These are phyloP conservation scores for Tulasnella sp. DNA, from an alignment of 768 basidiomycete genomes.

Conservation along the genomic window DNA sequence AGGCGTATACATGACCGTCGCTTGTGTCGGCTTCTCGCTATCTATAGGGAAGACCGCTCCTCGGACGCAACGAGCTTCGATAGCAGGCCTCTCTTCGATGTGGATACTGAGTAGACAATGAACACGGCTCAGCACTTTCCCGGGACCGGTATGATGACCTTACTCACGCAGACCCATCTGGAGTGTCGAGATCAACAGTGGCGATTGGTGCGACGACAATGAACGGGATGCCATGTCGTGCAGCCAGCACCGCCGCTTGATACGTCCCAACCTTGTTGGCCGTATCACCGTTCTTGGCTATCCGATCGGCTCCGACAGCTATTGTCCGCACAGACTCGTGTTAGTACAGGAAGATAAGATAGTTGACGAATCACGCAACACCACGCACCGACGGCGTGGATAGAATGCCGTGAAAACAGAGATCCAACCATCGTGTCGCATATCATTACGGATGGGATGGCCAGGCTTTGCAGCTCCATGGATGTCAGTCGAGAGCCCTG, in stretches of 20 bases:
- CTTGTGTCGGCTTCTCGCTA: constrained; percentile 43
- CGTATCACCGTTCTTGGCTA: constrained; percentile 90
- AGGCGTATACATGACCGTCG: constrained; percentile 78
- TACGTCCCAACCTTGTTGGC: constrained; percentile 91
- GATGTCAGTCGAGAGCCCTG: constrained; percentile 56
- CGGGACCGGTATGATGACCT: neutral
- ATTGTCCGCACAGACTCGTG: neutral
- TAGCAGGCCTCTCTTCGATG: constrained; percentile 80
- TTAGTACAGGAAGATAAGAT: constrained; percentile 21
- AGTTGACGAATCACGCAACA: constrained; percentile 7
- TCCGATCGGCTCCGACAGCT: constrained; percentile 82
- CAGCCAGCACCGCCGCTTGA: constrained; percentile 87
- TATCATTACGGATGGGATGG: constrained; percentile 84
- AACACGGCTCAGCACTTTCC: no score
- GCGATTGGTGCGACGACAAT: constrained; percentile 89
- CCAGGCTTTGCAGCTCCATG: constrained; percentile 73
- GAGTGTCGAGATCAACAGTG: constrained; percentile 76
- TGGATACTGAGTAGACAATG: constrained; percentile 47
- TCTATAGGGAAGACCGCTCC: constrained; percentile 58
- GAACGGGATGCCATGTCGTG: constrained; percentile 79
- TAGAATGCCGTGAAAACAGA: constrained; percentile 74
- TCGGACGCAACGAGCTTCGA: constrained; percentile 83
- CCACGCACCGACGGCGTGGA: constrained; percentile 66
- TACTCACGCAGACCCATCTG: constrained; percentile 51
- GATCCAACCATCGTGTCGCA: constrained; percentile 98